These are phyloP conservation scores for Ceratorhiza oryzae-sativae DNA, from an alignment of 1,284 basidiomycete genomes.

Conservation along the genomic window DNA sequence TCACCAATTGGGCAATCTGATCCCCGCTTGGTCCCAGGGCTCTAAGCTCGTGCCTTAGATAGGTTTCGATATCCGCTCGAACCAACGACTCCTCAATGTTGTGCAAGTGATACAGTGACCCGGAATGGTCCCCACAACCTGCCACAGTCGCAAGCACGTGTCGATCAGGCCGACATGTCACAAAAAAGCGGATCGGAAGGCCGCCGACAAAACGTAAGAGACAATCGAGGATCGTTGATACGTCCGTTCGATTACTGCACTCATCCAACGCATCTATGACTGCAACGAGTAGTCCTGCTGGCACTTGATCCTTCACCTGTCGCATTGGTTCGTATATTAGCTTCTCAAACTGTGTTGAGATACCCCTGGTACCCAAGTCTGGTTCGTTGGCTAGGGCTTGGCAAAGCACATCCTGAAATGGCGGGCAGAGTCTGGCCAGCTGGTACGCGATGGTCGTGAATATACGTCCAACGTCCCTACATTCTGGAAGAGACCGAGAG, in stretches of 20 bases:
- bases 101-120: background rate
- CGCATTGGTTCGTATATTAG: background rate
- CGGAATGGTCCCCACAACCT: background rate
- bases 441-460: background rate
- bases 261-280: constrained; percentile 12
- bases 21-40: background rate
- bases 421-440: background rate
- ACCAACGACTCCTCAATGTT: constrained; percentile 5
- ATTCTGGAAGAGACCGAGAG: background rate
- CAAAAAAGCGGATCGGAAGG: background rate
- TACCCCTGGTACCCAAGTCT: background rate
- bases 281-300: background rate
- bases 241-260: background rate
- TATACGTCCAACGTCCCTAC: background rate
- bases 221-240: background rate
- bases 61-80: background rate
- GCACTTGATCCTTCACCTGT: background rate
- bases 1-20: background rate
- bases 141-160: background rate
- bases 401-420: background rate
- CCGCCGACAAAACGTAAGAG: background rate
- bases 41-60: background rate
- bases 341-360: background rate
- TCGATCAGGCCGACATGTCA: background rate
- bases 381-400: background rate